A percentile compares a stretch with the other conserved stretches of the same genome.
Conservation (phyloP, 306 rosid genomes). For the Argentina anserina region DNA sequence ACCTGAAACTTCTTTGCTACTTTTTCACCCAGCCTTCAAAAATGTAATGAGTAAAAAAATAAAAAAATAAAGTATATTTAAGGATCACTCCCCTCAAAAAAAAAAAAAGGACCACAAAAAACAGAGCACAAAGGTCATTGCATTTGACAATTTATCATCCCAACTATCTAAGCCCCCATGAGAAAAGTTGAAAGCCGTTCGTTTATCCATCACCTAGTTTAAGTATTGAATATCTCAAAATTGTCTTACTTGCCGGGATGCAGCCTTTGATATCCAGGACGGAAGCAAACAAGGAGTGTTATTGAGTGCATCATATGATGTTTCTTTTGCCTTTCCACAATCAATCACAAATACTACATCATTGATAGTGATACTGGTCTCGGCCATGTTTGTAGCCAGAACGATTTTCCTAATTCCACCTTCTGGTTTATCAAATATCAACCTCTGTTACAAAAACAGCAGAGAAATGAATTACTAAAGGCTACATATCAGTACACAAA, state of each 20-base stretch:
- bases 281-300: constrained; percentile 67
- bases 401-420: constrained; percentile 54
- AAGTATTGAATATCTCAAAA: constrained; percentile 1
- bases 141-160: too few relatives aligned
- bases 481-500: neutral
- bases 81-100: too few relatives aligned
- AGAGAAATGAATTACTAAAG: constrained; percentile 5
- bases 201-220: neutral
- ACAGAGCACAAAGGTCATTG: too few relatives aligned
- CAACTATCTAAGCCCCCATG: neutral
- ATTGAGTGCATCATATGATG: constrained; percentile 64
- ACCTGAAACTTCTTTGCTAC: neutral
- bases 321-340: constrained; percentile 64
- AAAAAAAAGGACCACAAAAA: too few relatives aligned
- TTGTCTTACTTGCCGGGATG: constrained; percentile 50
- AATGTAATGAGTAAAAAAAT: neutral
- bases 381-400: constrained; percentile 67
- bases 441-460: constrained; percentile 31
- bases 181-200: neutral
- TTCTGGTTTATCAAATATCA: constrained; percentile 53
- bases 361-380: constrained; percentile 61
- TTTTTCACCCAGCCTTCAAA: neutral
- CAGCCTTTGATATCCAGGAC: constrained; percentile 64
- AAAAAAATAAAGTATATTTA: too few relatives aligned
- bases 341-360: constrained; percentile 61